Evolutionary conservation across 2,329 filamentous ascomycete genomes (phyloP), one percentile per base, ranked within the genome.

Genomic region (Aspergillus oerlinghausenensis): DNA sequence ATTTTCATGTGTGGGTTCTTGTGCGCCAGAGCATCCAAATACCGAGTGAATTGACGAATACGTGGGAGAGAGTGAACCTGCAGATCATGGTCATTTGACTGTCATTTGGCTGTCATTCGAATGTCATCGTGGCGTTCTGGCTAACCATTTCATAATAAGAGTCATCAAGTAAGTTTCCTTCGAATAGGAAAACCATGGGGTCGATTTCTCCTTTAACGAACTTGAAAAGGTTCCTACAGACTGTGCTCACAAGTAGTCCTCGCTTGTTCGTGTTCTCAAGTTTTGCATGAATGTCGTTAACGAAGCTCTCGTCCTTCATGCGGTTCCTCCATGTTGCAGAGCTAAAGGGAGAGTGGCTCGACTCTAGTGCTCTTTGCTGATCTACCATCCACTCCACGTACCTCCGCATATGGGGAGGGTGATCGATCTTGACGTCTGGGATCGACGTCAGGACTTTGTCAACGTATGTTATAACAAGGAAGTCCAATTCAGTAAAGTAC

Each of bases 1-100:
- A 57, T 55, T 11, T 48, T 38, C 51, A 57, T 50, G n/a, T 26
- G 51, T 2, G 55, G 51, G 32, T 57, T 57, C 19, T 57, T 55
- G 17, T 57, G 55, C 1, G 48, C 51, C 7, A 49, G 26, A 10
- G 49, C 47, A 10, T 50, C 29, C 11, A 50, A 40, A 21, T 38
- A 32, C 9, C 42, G 42, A 19, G 42, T 19, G 11, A 45, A 23
- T 23, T 23, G 42, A 11, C 19, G n/a, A 23, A 45, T 21, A 21
- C 42, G n/a, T 23, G 42, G 42, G 1, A 45, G 8, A 23, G 19
- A 45, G 4, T 45, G 19, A 21, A 45, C 42, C 42, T 45, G 42
- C 42, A 45, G 11, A 17, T 38, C 14, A 45, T 19, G 21, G 42
- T 45, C 42, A 21, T 21, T 3, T 43, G 17, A 5, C 9, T n/a